Evolutionary conservation across 1,284 basidiomycete genomes (phyloP), one percentile per base, ranked within the genome.

Genomic region (Fomitopsis pinicola): DNA sequence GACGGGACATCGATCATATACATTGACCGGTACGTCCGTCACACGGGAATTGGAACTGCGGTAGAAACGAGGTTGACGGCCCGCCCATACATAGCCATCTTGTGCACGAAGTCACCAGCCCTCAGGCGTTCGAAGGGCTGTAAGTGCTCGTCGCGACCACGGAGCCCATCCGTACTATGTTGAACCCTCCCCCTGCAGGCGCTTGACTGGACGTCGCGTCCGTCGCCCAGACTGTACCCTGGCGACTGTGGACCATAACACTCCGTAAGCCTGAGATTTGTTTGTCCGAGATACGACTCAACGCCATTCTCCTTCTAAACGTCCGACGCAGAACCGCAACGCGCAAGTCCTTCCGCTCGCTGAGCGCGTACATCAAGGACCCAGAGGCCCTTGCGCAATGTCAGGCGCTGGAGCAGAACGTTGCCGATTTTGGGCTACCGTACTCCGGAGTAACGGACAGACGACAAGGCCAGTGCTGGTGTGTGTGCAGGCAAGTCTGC

Each of bases 101-200:
- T 59, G 91, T 96, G 17, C 95, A 97, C 71, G 95, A 97, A 81
- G 95, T 98, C 58, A 97, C 96, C n/a, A 95, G 92, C 64, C 95
- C 95, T 38, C 96, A 98, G 75, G 95, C 95, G 0, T 98, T 98
- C 69, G 95, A 97, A 76, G 95, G 95, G 72, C 80, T 98, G 85
- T 89, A 68, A 72, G 89, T 82, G 55, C 14, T 44, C 2, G 22
- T 26, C 36, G 38, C 38, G 30, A 56, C 54, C 8, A 6, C 26
- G 26, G 15, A 14, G 15, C 12, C 36, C 2, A 17, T 33, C 44
- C 5, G 28, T n/a, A 38, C 57, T 30, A 50, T 61, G 5, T 59
- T 30, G 38, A 2, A 19, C 12, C 22, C 22, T 22, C 22, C 22
- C 22, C 22, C 22, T 22, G 42, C 62, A 93, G 91, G 66, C 86